A percentile compares a stretch with the other conserved stretches of the same genome.
Evolutionary conservation across 352 stramenopile genomes (phyloP).

Genomic region (Globisporangium camurandrum): DNA sequence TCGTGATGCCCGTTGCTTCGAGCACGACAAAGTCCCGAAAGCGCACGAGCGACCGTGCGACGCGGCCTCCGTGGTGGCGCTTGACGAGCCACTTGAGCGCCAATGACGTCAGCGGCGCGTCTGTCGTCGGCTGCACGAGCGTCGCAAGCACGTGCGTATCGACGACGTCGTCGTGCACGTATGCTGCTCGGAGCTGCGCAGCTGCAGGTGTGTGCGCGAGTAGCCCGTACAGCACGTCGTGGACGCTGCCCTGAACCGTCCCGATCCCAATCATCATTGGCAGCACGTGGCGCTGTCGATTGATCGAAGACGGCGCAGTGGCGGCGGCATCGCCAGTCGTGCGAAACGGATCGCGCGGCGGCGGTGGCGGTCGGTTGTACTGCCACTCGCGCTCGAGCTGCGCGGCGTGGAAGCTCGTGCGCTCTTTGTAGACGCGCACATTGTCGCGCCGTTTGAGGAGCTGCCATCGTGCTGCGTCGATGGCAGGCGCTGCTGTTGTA

Average conservation of each 20-base stretch:
- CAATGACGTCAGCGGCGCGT: constrained; percentile 37
- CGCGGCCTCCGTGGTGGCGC: constrained; percentile 21
- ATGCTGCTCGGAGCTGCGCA: constrained; percentile 48
- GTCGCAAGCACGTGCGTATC: constrained; percentile 33
- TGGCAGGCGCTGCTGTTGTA: too few relatives aligned
- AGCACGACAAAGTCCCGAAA: constrained; percentile 52
- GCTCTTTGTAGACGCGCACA: constrained; percentile 6
- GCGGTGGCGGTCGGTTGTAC: too few relatives aligned
- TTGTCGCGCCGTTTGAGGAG: constrained; percentile 8
- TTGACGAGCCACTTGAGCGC: constrained; percentile 49
- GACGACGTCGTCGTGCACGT: constrained; percentile 41
- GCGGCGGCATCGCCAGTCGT: not conserved
- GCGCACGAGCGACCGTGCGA: constrained; percentile 34
- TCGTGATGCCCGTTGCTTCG: constrained; percentile 35
- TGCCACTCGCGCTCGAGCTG: not conserved
- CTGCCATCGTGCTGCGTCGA: constrained; percentile 1
- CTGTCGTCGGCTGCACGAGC: constrained; percentile 23
- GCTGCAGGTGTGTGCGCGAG: constrained; percentile 22
- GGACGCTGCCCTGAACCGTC: constrained; percentile 10
- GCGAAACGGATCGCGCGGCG: not conserved
- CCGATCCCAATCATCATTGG: constrained; percentile 12
- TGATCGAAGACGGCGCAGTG: not conserved
- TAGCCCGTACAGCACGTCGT: constrained; percentile 13
- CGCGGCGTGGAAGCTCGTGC: not conserved
- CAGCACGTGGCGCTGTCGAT: too few relatives aligned